Evolutionary conservation across 1,284 basidiomycete genomes (phyloP), one percentile per base, ranked within the genome.

Genomic region (Bjerkandera adusta): DNA sequence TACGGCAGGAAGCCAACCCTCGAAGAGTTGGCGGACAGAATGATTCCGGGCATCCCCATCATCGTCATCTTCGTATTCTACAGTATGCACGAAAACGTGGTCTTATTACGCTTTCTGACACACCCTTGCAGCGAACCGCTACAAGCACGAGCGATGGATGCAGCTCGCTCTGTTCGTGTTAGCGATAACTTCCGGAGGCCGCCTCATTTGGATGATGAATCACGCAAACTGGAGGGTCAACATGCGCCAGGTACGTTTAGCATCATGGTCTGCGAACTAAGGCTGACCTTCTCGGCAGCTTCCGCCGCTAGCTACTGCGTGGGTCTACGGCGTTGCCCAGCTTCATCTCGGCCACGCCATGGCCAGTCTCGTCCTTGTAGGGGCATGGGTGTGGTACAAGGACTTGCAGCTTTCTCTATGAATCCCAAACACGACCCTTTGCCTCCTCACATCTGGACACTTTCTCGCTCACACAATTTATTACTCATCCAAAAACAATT

Each of bases 61-160:
- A 65, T 91, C 49, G 77, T 78, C 0, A 45, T 86, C 20, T 85
- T 89, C 62, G 76, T 89, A 49, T 90, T 89, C 63, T 90, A 87
- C 61, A 83, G 89, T 88, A 57, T 58, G 86, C 56, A n/a, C n/a
- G n/a, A n/a, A n/a, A n/a, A n/a, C n/a, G n/a, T n/a, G n/a, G n/a
- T n/a, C n/a, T n/a, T n/a, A n/a, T n/a, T n/a, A n/a, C n/a, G n/a
- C n/a, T n/a, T n/a, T n/a, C n/a, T n/a, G n/a, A n/a, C n/a, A n/a
- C n/a, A n/a, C 16, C 4, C 8, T 29, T 15, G 18, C 52, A 89
- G 87, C 83, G 5, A 76, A 69, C 47, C 74, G 87, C 21, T 73
- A 88, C 58, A 89, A 88, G 61, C 57, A 68, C 7, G 61, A 73
- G 41, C 67, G 70, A 37, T 61, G 64, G 45, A 70, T 73, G 60